Percentiles rank a stretch among this genome's conserved stretches.
These are phyloP conservation scores for Proliferodiscus dingleyae DNA, from an alignment of 2,329 filamentous ascomycete species.

Conservation along the genomic window DNA sequence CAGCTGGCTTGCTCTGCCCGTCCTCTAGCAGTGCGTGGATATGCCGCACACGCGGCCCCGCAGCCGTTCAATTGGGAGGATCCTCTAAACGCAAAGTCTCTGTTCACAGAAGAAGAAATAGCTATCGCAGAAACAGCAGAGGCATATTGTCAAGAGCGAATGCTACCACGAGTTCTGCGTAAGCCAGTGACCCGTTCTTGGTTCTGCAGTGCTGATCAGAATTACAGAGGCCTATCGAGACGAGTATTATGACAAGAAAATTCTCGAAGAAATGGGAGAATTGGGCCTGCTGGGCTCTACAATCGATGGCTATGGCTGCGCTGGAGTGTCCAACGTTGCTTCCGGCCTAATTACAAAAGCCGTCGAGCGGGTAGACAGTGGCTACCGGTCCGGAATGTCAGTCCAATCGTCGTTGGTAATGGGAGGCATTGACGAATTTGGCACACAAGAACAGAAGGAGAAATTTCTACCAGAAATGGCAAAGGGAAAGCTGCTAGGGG, in stretches of 20 bases:
- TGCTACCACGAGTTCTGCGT: conserved; percentile 85
- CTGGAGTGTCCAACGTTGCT: conserved; percentile 80
- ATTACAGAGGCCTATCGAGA: conserved; percentile 73
- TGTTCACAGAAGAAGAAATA: conserved; percentile 85
- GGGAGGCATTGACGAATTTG: conserved; percentile 87
- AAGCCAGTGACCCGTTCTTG: conserved; percentile 29
- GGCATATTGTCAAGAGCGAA: conserved; percentile 85
- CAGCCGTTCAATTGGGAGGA: conserved; percentile 83
- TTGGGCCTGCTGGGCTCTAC: conserved; percentile 82
- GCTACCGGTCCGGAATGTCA: conserved; percentile 88
- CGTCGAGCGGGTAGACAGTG: conserved; percentile 85
- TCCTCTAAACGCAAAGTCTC: conserved; percentile 66
- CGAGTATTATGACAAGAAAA: conserved; percentile 80
- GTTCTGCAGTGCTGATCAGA: conserved; percentile 6
- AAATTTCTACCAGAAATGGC: conserved; percentile 76
- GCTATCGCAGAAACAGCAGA: conserved; percentile 88
- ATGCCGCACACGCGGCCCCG: conserved; percentile 27
- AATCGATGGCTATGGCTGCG: conserved; percentile 83
- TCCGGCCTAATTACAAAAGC: conserved; percentile 87
- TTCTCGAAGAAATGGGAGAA: conserved; percentile 88
- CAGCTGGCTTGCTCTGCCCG: conserved; percentile 22
- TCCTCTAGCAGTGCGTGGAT: conserved; percentile 18
- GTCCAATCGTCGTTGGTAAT: conserved; percentile 91
- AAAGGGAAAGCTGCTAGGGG: conserved; percentile 75
- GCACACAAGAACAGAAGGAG: conserved; percentile 81